Evolutionary conservation across 176 grass and related monocot genomes (phyloP).

Genomic region (Zoysia pacifica): DNA sequence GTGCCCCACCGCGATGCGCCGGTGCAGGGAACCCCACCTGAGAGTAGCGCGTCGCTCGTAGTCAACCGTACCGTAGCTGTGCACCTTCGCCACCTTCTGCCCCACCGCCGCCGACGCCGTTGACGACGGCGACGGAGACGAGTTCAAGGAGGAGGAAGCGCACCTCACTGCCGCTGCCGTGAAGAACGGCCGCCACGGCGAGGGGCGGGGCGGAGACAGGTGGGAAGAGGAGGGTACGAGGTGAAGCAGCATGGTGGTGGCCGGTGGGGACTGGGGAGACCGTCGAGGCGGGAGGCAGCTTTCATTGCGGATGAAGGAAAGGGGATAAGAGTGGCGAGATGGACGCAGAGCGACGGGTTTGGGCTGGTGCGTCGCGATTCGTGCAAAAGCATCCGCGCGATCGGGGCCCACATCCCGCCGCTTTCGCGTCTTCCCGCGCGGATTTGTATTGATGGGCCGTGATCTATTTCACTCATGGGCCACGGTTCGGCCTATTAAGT

Average conservation of each 20-base stretch:
- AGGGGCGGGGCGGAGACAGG: conserved; percentile 4
- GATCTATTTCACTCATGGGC: neutral
- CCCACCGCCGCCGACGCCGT: conserved; percentile 26
- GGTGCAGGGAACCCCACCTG: conserved; percentile 73
- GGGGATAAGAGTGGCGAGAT: conserved; percentile 36
- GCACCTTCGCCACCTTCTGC: conserved; percentile 59
- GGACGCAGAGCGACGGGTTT: neutral
- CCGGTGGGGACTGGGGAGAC: neutral
- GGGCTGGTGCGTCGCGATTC: conserved; percentile 34
- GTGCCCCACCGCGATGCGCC: conserved; percentile 52
- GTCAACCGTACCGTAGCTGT: conserved; percentile 73
- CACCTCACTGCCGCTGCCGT: conserved; percentile 18
- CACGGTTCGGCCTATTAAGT: neutral
- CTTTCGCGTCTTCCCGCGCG: conserved; percentile 43
- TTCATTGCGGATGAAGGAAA: conserved; percentile 7
- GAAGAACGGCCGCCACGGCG: neutral
- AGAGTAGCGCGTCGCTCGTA: conserved; percentile 60
- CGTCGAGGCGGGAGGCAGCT: conserved; percentile 9
- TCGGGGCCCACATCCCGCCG: neutral
- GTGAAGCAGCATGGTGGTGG: conserved; percentile 59
- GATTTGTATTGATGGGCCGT: conserved; percentile 55
- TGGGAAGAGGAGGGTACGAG: conserved; percentile 28
- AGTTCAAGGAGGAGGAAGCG: conserved; percentile 29
- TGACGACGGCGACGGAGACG: neutral
- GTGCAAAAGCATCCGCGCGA: neutral